A percentile compares a stretch with the other conserved stretches of the same genome.
phyloP scores from a whole-genome alignment of 23 red algal genomes.

The Gracilaria domingensis region DNA sequence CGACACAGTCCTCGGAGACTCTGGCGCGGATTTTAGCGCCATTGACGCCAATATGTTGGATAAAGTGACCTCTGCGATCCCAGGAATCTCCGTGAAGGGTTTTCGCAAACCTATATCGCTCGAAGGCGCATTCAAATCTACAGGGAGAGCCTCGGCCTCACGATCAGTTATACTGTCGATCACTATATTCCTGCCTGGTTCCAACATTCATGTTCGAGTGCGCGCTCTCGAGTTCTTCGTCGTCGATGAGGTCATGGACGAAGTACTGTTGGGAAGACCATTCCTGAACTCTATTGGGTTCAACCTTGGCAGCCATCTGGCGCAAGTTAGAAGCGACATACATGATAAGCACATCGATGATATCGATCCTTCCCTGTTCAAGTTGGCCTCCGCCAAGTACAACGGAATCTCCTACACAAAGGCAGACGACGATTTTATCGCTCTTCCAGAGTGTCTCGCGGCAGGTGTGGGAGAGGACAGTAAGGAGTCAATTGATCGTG shows the following conservation, averaged over 20 bases:
- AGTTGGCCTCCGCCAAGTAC: not conserved
- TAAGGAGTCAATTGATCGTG: not conserved
- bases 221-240: constrained; percentile 18
- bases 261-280: constrained; percentile 30
- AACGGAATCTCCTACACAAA: not conserved
- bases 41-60: not conserved
- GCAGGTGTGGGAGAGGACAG: constrained; percentile 22
- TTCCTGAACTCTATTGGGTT: constrained; percentile 41
- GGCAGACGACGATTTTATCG: constrained; percentile 16
- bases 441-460: not conserved
- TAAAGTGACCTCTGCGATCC: not conserved
- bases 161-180: not conserved
- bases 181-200: constrained; percentile 32
- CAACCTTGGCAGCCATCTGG: not conserved
- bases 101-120: not conserved
- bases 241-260: constrained; percentile 25
- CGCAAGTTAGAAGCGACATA: not conserved
- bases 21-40: constrained; percentile 16
- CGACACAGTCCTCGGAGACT: constrained; percentile 7
- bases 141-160: not conserved
- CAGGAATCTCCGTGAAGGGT: not conserved
- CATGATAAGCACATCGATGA: not conserved
- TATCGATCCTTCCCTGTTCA: not conserved
- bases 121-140: not conserved
- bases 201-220: not conserved